Evolutionary conservation across 805 yeast genomes (phyloP).

Genomic region (Helenozyma baotianmanensis): DNA sequence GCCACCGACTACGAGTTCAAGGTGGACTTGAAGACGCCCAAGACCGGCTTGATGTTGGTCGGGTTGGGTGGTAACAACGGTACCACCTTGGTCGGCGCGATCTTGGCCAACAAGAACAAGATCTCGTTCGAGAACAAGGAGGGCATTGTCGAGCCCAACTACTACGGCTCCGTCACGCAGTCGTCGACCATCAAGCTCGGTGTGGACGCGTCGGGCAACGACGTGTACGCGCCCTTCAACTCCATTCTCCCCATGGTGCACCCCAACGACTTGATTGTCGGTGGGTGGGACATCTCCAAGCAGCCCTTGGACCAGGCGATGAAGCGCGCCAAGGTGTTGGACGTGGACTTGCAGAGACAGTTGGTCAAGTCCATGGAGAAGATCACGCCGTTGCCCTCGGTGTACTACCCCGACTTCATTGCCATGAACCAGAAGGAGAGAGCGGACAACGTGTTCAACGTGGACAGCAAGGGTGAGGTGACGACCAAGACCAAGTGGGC

Average conservation of each 20-base stretch:
- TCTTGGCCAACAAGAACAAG: conserved; percentile 78
- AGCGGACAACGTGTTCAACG: conserved; percentile 80
- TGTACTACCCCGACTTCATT: conserved; percentile 94
- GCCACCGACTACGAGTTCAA: conserved; percentile 76
- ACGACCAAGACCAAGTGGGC: conserved; percentile 70
- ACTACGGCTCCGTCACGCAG: conserved; percentile 93
- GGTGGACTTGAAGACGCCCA: conserved; percentile 76
- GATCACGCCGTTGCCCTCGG: conserved; percentile 70
- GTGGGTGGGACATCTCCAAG: conserved; percentile 93
- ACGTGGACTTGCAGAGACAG: conserved; percentile 75
- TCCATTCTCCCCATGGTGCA: conserved; percentile 80
- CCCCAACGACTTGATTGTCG: conserved; percentile 85
- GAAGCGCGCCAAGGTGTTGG: conserved; percentile 83
- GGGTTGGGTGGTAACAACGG: conserved; percentile 98
- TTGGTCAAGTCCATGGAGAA: conserved; percentile 59
- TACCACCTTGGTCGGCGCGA: conserved; percentile 81
- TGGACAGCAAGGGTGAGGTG: conserved; percentile 45
- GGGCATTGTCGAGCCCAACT: conserved; percentile 71
- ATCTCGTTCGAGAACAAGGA: conserved; percentile 76
- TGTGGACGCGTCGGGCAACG: conserved; percentile 73
- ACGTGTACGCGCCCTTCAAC: conserved; percentile 89
- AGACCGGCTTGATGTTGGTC: conserved; percentile 83
- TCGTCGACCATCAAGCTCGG: conserved; percentile 87
- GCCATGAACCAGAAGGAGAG: conserved; percentile 91
- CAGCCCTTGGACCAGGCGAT: conserved; percentile 71